A percentile compares a stretch with the other conserved stretches of the same genome.
phyloP scores from a whole-genome alignment of 2,329 filamentous ascomycete genomes.

The Ramichloridium luteum region DNA sequence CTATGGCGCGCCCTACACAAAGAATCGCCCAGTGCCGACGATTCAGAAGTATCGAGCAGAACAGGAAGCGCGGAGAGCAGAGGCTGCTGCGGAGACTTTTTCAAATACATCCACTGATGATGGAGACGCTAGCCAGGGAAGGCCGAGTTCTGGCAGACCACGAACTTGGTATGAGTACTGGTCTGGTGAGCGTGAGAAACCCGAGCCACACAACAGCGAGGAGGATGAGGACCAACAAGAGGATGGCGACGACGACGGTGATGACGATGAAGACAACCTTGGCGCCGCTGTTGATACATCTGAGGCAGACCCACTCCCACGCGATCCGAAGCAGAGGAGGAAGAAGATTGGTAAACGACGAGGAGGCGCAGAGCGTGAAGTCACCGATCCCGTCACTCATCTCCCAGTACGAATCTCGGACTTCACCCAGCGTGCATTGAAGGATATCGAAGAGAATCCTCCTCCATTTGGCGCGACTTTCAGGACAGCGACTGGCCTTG shows the following conservation, averaged over 20 bases:
- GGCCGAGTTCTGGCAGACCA: too few species aligned
- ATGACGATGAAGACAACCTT: slow-evolving; percentile 15
- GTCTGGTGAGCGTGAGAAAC: slow-evolving; percentile 8
- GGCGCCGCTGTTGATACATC: slow-evolving; percentile 30
- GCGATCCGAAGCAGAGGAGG: slow-evolving; percentile 35
- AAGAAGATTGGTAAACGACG: slow-evolving; percentile 39
- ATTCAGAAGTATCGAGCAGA: slow-evolving; percentile 36
- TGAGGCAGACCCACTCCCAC: slow-evolving; percentile 25
- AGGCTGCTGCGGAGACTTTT: slow-evolving; percentile 15
- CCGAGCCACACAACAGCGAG: slow-evolving; percentile 16
- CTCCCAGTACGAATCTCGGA: slow-evolving; percentile 57
- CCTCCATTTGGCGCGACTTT: slow-evolving; percentile 29
- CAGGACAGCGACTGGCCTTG: slow-evolving; percentile 34
- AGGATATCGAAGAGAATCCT: slow-evolving; percentile 35
- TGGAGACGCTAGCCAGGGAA: slow-evolving; percentile 17
- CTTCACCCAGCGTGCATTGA: slow-evolving; percentile 51
- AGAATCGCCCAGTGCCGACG: slow-evolving; percentile 34
- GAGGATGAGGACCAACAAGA: slow-evolving; percentile 13
- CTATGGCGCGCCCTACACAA: slow-evolving; percentile 33
- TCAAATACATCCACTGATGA: neutral
- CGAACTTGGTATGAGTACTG: slow-evolving; percentile 17
- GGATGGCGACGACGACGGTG: slow-evolving; percentile 9
- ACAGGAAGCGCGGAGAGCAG: slow-evolving; percentile 28
- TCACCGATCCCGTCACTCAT: slow-evolving; percentile 63
- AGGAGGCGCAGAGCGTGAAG: slow-evolving; percentile 42